These are phyloP conservation scores for Vinca minor DNA, from an alignment of 257 asterid genomes.

Conservation along the genomic window DNA sequence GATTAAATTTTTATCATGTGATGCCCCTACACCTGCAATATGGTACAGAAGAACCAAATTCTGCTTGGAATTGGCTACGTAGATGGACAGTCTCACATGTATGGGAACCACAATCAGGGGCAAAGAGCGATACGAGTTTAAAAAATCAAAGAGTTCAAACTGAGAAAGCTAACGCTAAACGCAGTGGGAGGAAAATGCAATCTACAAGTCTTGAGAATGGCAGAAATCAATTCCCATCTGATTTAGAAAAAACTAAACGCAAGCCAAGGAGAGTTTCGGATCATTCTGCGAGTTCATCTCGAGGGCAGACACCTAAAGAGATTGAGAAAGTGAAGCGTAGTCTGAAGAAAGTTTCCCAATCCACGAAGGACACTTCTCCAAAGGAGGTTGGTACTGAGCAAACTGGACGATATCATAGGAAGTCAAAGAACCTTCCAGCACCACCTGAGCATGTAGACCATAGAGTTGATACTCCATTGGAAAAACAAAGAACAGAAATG, in stretches of 20 bases:
- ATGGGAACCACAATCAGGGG: slow-evolving; percentile 29
- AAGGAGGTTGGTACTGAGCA: slow-evolving; percentile 24
- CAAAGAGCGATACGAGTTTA: slow-evolving; percentile 11
- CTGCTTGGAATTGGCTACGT: slow-evolving; percentile 48
- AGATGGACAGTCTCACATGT: slow-evolving; percentile 48
- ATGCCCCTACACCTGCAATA: slow-evolving; percentile 41
- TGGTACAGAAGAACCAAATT: slow-evolving; percentile 41
- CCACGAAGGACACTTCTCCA: slow-evolving; percentile 13
- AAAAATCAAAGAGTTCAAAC: slow-evolving; percentile 21
- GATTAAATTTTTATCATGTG: not conserved
- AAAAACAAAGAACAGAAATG: slow-evolving; percentile 5
- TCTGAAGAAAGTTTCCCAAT: slow-evolving; percentile 26
- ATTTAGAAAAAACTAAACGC: slow-evolving; percentile 31
- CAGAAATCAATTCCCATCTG: slow-evolving; percentile 15
- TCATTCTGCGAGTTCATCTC: slow-evolving; percentile 15
- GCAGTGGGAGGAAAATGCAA: slow-evolving; percentile 17
- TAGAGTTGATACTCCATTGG: slow-evolving; percentile 7
- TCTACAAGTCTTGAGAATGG: slow-evolving; percentile 19
- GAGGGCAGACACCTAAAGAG: slow-evolving; percentile 28
- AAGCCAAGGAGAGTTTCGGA: slow-evolving; percentile 22
- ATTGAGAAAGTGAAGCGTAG: slow-evolving; percentile 27
- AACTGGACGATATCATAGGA: slow-evolving; percentile 15
- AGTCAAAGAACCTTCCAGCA: too few relatives aligned
- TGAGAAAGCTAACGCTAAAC: slow-evolving; percentile 22
- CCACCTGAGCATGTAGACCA: slow-evolving; percentile 16